Percentiles rank a stretch among this genome's conserved stretches.
Evolutionary conservation across 768 basidiomycete genomes (phyloP).

Genomic region (Boletus speciosus): DNA sequence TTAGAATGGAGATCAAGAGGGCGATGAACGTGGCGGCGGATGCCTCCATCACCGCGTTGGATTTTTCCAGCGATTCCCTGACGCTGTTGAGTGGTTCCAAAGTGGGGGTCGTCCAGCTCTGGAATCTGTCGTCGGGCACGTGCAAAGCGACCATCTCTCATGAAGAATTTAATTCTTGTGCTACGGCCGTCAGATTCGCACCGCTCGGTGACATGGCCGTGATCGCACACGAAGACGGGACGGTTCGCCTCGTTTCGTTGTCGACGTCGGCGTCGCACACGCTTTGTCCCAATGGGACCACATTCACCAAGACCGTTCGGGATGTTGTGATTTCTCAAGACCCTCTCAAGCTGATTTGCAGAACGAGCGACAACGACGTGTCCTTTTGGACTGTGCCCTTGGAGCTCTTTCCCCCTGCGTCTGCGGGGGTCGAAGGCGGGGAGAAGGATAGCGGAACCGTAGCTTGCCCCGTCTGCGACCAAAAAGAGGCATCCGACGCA

Average conservation of each 20-base stretch:
- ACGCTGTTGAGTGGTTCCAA: slow-evolving; percentile 10
- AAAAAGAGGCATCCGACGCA: neutral
- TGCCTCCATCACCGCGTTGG: slow-evolving; percentile 1
- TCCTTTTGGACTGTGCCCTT: slow-evolving; percentile 4
- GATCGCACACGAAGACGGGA: slow-evolving; percentile 5
- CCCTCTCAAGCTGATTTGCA: slow-evolving; percentile 1
- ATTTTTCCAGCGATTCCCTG: slow-evolving; percentile 12
- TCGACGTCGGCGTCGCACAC: neutral
- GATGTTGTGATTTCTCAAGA: slow-evolving; percentile 3
- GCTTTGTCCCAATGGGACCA: neutral
- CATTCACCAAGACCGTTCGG: neutral
- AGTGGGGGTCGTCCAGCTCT: slow-evolving; percentile 7
- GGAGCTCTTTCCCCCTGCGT: neutral
- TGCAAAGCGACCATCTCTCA: neutral
- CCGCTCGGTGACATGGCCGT: slow-evolving; percentile 1
- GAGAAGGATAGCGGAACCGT: neutral
- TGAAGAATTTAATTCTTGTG: neutral
- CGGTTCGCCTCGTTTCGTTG: slow-evolving; percentile 3
- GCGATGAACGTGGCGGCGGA: neutral
- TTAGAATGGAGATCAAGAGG: neutral
- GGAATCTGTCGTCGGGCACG: slow-evolving; percentile 10
- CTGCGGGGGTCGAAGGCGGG: neutral
- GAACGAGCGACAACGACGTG: neutral
- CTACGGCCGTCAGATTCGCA: slow-evolving; percentile 4
- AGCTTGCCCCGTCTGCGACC: neutral